Percentiles rank a stretch among this genome's conserved stretches.
Conservation (phyloP, 2,329 filamentous ascomycete species). For the Pyricularia grisea region DNA sequence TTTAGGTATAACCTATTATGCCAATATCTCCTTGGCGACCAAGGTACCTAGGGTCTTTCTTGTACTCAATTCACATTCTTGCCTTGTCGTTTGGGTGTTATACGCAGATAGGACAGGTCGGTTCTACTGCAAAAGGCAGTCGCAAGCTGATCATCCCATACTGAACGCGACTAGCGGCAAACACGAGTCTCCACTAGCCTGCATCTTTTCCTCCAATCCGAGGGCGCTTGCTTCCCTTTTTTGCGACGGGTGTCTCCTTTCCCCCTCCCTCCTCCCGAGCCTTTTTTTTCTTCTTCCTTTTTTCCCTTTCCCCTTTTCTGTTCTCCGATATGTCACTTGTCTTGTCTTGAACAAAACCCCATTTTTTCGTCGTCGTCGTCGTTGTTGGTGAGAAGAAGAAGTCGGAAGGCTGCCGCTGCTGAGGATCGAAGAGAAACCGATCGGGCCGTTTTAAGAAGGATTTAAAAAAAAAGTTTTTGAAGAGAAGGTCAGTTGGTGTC, state of each 20-base stretch:
- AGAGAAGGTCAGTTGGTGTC: conserved; percentile 4
- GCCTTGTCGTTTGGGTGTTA: not conserved
- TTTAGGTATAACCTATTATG: no score
- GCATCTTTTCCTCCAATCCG: conserved; percentile 1
- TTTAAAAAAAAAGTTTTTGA: conserved; percentile 4
- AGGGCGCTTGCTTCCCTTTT: conserved; percentile 10
- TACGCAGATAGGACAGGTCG: not conserved
- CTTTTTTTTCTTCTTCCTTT: conserved; percentile 9
- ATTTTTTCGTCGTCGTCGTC: conserved; percentile 6
- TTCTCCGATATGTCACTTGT: conserved; percentile 9
- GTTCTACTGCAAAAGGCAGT: not conserved
- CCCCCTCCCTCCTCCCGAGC: not conserved
- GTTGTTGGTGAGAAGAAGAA: conserved; percentile 15
- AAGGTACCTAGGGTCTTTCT: not conserved
- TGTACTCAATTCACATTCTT: not conserved
- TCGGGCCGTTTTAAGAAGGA: not conserved
- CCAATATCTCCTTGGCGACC: not conserved
- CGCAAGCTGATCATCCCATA: not conserved
- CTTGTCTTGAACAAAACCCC: conserved; percentile 1
- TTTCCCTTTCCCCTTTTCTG: conserved; percentile 11
- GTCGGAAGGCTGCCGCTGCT: conserved; percentile 11
- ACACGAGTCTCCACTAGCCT: not conserved
- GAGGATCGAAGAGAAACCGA: conserved; percentile 5
- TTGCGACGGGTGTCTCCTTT: conserved; percentile 10
- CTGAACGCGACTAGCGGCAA: not conserved